These are phyloP conservation scores for Stygiomarasmius scandens DNA, from an alignment of 1,284 basidiomycete genomes.

Conservation along the genomic window DNA sequence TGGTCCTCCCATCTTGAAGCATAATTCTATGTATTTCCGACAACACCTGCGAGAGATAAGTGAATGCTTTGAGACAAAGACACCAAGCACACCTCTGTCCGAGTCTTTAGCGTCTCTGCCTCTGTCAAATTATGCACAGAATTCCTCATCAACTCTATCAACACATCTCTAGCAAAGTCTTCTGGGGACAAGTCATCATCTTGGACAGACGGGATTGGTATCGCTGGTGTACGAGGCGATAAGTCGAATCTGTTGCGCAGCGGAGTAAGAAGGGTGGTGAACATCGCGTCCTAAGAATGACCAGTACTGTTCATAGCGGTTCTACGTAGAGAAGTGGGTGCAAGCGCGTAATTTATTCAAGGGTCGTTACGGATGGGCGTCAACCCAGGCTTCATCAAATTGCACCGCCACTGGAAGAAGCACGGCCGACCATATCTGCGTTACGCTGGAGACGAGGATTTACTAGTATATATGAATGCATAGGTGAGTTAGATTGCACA, in stretches of 20 bases:
- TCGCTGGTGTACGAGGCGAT: constrained; percentile 29
- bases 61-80: neutral
- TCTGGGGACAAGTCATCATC: constrained; percentile 58
- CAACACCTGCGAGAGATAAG: constrained; percentile 47
- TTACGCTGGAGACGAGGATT: too few species aligned
- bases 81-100: constrained; percentile 50
- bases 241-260: constrained; percentile 52
- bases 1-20: constrained; percentile 60
- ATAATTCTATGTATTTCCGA: constrained; percentile 64
- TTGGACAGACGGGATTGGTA: constrained; percentile 27
- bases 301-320: constrained; percentile 8
- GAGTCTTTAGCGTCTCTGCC: constrained; percentile 45
- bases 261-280: constrained; percentile 53
- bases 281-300: constrained; percentile 34
- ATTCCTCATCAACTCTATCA: constrained; percentile 70
- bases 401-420: constrained; percentile 3
- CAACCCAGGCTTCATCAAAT: neutral
- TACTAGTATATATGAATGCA: too few species aligned
- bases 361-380: neutral
- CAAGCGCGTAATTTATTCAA: neutral
- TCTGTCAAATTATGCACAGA: constrained; percentile 66
- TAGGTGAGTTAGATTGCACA: too few species aligned
- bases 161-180: constrained; percentile 71
- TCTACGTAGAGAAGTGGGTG: neutral
- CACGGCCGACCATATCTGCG: too few species aligned